phyloP scores from a whole-genome alignment of 2,329 filamentous ascomycete species.

The Colletotrichum sp. region DNA sequence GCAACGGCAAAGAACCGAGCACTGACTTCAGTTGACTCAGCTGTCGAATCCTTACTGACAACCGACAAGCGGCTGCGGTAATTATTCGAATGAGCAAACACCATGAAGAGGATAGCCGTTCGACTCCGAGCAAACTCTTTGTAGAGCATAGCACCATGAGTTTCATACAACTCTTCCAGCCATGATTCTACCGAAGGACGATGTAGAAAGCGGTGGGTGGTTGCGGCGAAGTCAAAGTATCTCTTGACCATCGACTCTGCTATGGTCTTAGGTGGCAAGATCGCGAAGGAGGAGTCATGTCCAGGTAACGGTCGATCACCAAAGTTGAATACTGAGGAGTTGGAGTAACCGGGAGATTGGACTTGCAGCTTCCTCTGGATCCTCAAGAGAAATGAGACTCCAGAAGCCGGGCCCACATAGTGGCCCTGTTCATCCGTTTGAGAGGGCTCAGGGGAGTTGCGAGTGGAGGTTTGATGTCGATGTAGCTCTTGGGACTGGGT shows the following conservation, averaged over 20 bases:
- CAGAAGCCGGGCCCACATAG: conserved; percentile 34
- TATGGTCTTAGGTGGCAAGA: conserved; percentile 43
- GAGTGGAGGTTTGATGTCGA: not conserved
- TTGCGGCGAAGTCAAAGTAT: conserved; percentile 62
- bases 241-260: conserved; percentile 44
- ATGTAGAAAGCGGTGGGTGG: conserved; percentile 60
- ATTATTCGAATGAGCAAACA: conserved; percentile 53
- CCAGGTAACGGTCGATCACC: conserved; percentile 54
- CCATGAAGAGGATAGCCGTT: conserved; percentile 53
- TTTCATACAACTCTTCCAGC: conserved; percentile 46
- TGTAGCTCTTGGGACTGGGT: not conserved
- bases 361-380: conserved; percentile 44
- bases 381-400: conserved; percentile 30
- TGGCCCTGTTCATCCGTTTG: conserved; percentile 34
- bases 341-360: conserved; percentile 39
- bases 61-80: conserved; percentile 32
- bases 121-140: conserved; percentile 26
- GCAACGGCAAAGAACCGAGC: conserved; percentile 35
- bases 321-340: conserved; percentile 52
- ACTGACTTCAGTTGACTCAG: conserved; percentile 22
- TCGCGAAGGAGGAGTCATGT: conserved; percentile 37
- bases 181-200: conserved; percentile 53
- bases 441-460: conserved; percentile 30
- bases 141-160: conserved; percentile 29
- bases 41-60: conserved; percentile 20